Conservation (phyloP, 1,284 basidiomycete species). For the Pseudozyma sp. region DNA sequence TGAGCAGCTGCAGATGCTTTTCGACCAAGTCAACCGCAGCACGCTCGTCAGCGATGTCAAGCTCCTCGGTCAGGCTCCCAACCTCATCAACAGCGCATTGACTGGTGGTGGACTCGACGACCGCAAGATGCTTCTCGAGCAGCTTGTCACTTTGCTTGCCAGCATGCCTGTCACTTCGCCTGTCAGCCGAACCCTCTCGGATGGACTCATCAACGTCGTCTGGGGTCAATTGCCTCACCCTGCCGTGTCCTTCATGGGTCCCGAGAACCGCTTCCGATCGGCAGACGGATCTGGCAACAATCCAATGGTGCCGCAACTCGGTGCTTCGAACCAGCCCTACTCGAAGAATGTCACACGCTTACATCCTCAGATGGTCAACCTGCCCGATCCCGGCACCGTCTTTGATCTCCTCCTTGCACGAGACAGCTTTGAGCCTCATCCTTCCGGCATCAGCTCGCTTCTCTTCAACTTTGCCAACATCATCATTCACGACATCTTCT, state of each 20-base stretch:
- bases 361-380: slow-evolving; percentile 39
- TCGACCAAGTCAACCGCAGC: slow-evolving; percentile 38
- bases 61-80: slow-evolving; percentile 40
- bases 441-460: slow-evolving; percentile 55
- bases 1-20: slow-evolving; percentile 21
- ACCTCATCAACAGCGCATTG: slow-evolving; percentile 22
- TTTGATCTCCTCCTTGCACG: slow-evolving; percentile 44
- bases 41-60: slow-evolving; percentile 38
- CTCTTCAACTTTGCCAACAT: slow-evolving; percentile 62
- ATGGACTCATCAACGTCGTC: slow-evolving; percentile 49
- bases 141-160: slow-evolving; percentile 51
- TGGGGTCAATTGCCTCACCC: slow-evolving; percentile 78
- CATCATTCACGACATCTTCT: slow-evolving; percentile 65
- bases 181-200: slow-evolving; percentile 33
- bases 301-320: slow-evolving; percentile 77
- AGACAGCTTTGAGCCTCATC: slow-evolving; percentile 50
- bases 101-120: slow-evolving; percentile 50
- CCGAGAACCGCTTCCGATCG: slow-evolving; percentile 54
- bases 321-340: slow-evolving; percentile 66
- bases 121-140: slow-evolving; percentile 59
- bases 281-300: slow-evolving; percentile 75
- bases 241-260: slow-evolving; percentile 76
- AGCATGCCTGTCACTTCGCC: slow-evolving; percentile 48
- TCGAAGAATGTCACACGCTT: slow-evolving; percentile 40
- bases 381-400: slow-evolving; percentile 48